Evolutionary conservation across 352 stramenopile species (phyloP), one percentile per base, ranked within the genome.

Genomic region (Phytophthora foliorum): DNA sequence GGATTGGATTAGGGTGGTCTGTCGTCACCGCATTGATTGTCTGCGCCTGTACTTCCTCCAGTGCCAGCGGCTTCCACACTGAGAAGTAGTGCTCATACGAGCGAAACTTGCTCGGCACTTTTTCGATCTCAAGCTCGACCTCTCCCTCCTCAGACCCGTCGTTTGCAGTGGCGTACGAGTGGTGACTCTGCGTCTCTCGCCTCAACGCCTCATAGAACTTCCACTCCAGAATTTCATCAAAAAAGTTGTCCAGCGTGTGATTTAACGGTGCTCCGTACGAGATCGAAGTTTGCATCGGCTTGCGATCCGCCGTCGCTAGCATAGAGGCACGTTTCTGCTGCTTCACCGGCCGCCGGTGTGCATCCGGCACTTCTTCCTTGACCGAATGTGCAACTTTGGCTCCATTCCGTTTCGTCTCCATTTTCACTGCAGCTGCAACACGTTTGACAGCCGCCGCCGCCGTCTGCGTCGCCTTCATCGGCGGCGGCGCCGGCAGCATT

Each of bases 31-130:
- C 83, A 67, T 94, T 96, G 14, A 96, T 74, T 17, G 87, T 89
- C 53, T 97, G 88, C 4, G 89, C 90, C 57, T 95, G 84, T n/a
- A 97, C 85, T 91, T 97, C 90, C 66, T 95, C 73, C 1, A 96
- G 66, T 16, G 88, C 84, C 16, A 97, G 69, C 3, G 89, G 90
- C 62, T 95, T 91, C 90, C 90, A 97, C 21, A 97, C 88, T 4
- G 81, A 90, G 55, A 95, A 96, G 45, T 97, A 97, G 56, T 96
- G 87, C 14, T 94, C 82, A 42, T 95, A 96, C 44, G 86, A 96
- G 19, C 75, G 66, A 62, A 97, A 97, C 54, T 91, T 91, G 69
- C 85, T 95, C 29, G 89, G 89, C 11, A 97, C 85, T 41, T 85
- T 80, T 22, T 81, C 67, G 24, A 94, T 63, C 44, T 83, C 67